These are phyloP conservation scores for Apiotrichum domesticum DNA, from an alignment of 1,284 basidiomycete genomes.

Conservation along the genomic window DNA sequence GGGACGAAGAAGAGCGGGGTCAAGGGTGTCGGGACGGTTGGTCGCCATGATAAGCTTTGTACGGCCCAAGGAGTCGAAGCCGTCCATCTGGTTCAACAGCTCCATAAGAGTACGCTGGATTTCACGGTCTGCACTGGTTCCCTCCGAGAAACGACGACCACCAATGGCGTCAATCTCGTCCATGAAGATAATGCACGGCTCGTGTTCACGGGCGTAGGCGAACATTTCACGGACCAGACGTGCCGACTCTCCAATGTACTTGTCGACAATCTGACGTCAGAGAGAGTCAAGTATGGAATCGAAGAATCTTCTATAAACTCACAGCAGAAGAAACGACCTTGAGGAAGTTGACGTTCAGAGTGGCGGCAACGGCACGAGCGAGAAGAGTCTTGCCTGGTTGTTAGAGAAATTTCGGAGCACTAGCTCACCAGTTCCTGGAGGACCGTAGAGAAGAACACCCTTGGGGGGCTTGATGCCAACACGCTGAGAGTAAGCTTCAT, in stretches of 20 bases:
- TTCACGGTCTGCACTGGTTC: conserved; percentile 95
- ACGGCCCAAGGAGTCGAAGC: conserved; percentile 90
- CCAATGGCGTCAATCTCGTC: conserved; percentile 97
- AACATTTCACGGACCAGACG: conserved; percentile 97
- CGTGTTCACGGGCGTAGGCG: conserved; percentile 92
- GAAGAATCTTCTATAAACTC: conserved; percentile 14
- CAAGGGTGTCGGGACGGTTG: conserved; percentile 92
- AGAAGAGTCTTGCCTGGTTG: conserved; percentile 78
- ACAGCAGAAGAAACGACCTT: conserved; percentile 95
- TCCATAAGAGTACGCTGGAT: conserved; percentile 99
- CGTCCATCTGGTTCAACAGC: conserved; percentile 99
- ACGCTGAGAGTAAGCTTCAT: conserved; percentile 49
- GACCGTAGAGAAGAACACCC: conserved; percentile 95
- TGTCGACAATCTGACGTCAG: conserved; percentile 74
- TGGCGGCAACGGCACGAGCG: conserved; percentile 92
- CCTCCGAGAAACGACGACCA: conserved; percentile 93
- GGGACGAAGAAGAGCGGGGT: conserved; percentile 92
- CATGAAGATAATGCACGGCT: conserved; percentile 68
- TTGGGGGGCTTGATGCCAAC: conserved; percentile 97
- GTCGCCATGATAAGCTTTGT: conserved; percentile 99
- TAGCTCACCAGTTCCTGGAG: conserved; percentile 77
- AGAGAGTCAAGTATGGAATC: no score
- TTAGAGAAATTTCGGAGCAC: not conserved
- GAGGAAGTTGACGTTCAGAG: conserved; percentile 92
- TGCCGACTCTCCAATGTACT: conserved; percentile 98